Conservation (phyloP, 208 protist genomes). For the Strigomonas culicis region DNA sequence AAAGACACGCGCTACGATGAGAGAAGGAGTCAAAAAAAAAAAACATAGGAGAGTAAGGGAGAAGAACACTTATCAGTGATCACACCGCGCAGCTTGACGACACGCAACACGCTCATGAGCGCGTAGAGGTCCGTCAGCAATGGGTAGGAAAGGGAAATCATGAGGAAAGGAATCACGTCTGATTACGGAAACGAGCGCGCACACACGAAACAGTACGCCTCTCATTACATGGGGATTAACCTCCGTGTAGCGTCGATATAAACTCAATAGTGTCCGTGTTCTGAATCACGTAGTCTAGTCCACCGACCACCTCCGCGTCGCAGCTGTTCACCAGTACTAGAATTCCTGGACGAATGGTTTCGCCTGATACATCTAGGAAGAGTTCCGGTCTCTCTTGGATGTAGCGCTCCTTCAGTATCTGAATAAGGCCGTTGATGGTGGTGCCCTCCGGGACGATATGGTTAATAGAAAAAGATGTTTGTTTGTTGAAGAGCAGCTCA, state of each 20-base stretch:
- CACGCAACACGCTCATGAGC: not conserved
- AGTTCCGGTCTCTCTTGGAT: slow-evolving; percentile 70
- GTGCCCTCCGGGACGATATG: slow-evolving; percentile 34
- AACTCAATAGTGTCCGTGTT: slow-evolving; percentile 89
- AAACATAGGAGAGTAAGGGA: slow-evolving; percentile 5
- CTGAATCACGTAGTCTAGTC: slow-evolving; percentile 71
- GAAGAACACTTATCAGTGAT: slow-evolving; percentile 6
- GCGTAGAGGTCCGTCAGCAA: too few relatives aligned
- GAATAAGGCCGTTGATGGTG: slow-evolving; percentile 48
- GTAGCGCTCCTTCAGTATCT: slow-evolving; percentile 45
- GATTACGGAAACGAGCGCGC: too few relatives aligned
- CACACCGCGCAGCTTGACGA: not conserved
- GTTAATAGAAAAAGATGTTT: slow-evolving; percentile 24
- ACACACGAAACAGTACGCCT: too few relatives aligned
- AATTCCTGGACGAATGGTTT: slow-evolving; percentile 86
- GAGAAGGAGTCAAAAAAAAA: slow-evolving; percentile 10
- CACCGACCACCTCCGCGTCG: slow-evolving; percentile 91
- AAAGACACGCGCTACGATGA: not conserved
- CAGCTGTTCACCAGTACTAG: slow-evolving; percentile 92
- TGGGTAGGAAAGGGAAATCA: not conserved
- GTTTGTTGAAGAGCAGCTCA: slow-evolving; percentile 79
- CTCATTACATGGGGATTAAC: slow-evolving; percentile 53
- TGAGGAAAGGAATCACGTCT: too few relatives aligned
- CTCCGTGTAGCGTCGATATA: slow-evolving; percentile 94
- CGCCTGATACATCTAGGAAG: slow-evolving; percentile 62